These are phyloP conservation scores for Diphasiastrum complanatum DNA, from an alignment of 83 land plant species.

Conservation along the genomic window DNA sequence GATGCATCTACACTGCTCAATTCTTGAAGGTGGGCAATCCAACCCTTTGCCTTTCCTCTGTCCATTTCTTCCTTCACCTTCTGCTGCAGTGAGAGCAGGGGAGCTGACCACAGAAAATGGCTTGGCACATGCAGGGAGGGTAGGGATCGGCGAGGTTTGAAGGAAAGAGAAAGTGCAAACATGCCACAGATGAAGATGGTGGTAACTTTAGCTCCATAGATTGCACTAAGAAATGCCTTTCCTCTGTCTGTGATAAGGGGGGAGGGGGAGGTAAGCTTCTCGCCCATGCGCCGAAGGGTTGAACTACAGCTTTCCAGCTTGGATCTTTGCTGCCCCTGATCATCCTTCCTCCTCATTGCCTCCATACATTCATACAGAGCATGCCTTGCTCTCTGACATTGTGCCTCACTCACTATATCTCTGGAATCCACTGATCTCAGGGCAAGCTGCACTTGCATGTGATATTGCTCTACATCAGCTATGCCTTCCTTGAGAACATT, in stretches of 20 bases:
- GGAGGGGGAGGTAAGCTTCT: conserved; percentile 26
- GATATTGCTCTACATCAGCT: conserved; percentile 44
- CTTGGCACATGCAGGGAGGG: conserved; percentile 6
- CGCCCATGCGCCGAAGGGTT: conserved; percentile 34
- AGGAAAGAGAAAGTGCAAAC: conserved; percentile 38
- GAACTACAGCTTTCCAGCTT: conserved; percentile 42
- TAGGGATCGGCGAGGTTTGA: conserved; percentile 11
- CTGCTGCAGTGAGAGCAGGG: conserved; percentile 15
- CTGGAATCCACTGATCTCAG: conserved; percentile 34
- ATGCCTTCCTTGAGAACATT: conserved; percentile 56
- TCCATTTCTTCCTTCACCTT: conserved; percentile 21
- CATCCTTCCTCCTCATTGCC: conserved; percentile 20
- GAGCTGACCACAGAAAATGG: conserved; percentile 12
- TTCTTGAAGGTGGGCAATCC: conserved; percentile 13
- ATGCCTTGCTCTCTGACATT: conserved; percentile 32
- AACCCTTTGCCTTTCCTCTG: conserved; percentile 12
- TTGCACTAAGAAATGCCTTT: conserved; percentile 50
- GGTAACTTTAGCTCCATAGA: conserved; percentile 49
- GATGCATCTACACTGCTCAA: conserved; percentile 10
- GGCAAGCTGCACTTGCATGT: conserved; percentile 45
- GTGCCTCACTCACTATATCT: conserved; percentile 2
- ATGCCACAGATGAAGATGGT: conserved; percentile 51
- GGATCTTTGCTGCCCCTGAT: conserved; percentile 27
- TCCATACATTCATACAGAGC: conserved; percentile 50
- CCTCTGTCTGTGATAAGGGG: conserved; percentile 45